These are phyloP conservation scores for Schizonepeta tenuifolia DNA, from an alignment of 257 asterid genomes.

Conservation along the genomic window DNA sequence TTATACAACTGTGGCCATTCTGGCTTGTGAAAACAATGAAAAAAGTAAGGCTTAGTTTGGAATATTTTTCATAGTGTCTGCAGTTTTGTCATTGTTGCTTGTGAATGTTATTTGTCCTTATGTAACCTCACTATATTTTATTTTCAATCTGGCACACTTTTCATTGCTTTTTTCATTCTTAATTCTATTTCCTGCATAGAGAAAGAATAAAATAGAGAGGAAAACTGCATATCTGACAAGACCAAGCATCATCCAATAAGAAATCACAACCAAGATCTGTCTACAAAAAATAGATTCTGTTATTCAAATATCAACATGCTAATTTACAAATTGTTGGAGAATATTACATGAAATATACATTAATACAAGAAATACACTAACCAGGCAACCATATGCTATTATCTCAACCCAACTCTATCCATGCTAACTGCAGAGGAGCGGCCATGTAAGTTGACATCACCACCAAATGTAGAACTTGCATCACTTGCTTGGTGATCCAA, in stretches of 20 bases:
- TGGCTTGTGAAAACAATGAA: neutral
- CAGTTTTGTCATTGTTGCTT: slow-evolving; percentile 30
- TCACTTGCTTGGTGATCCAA: slow-evolving; percentile 45
- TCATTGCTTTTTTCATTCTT: neutral
- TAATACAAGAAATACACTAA: neutral
- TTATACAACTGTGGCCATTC: neutral
- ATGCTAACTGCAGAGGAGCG: slow-evolving; percentile 18
- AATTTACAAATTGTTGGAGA: slow-evolving; percentile 35
- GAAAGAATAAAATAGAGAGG: neutral
- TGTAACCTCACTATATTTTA: neutral
- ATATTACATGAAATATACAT: slow-evolving; percentile 34
- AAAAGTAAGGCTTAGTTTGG: slow-evolving; percentile 24
- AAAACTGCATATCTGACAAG: neutral
- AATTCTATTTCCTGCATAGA: neutral
- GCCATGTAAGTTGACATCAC: slow-evolving; percentile 1
- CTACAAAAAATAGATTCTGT: neutral
- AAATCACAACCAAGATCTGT: neutral
- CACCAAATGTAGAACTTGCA: slow-evolving; percentile 36
- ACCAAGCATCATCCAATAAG: neutral
- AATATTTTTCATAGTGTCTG: slow-evolving; percentile 19
- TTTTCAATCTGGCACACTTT: slow-evolving; percentile 9
- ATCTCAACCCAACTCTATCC: slow-evolving; percentile 18
- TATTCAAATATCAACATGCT: slow-evolving; percentile 9
- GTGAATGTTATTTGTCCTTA: slow-evolving; percentile 41
- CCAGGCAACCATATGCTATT: neutral